Evolutionary conservation across 768 basidiomycete genomes (phyloP), one percentile per base, ranked within the genome.

Genomic region (Dictyophora rubrovolvata): DNA sequence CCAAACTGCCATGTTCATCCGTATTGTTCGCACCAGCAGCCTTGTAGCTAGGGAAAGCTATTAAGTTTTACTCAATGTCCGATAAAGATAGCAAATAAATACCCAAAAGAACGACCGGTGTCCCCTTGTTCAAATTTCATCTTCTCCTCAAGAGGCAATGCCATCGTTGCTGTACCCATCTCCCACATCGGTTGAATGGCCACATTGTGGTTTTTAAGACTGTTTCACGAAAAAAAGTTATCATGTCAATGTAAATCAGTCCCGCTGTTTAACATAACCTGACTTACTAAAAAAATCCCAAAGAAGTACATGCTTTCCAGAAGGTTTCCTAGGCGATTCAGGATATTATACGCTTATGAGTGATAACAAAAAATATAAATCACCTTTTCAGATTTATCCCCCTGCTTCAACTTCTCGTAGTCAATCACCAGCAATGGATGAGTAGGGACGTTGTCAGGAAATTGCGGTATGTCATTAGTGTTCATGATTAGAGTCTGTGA

Each of bases 221-320:
- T 77, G 55, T 21, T 52, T 23, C 6, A 8, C n/a, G n/a, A 22
- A 33, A 11, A 35, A 20, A 14, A 2, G 42, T 14, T 14, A 42
- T 4, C 42, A 36, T 18, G 21, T 53, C 34, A 35, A 51, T 21
- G 12, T 11, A 56, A 22, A 23, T 42, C 14, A 57, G 8, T 21
- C n/a, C 5, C 23, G 4, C 17, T 21, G 11, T 22, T 36, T 20
- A 14, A 22, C 28, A 35, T 33, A 14, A 35, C 33, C 33, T 12
- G 33, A 76, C 78, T 65, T 64, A 78, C 76, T 80, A 81, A 75
- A 79, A 81, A 67, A 81, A 81, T 1, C 79, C 80, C 14, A 80
- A 69, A 23, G 70, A 68, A 0, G 75, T 78, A 17, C 77, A 75
- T 0, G 79, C 79, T 21, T 74, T 65, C 75, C 76, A 80, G 18